Base-by-base conservation (phyloP, 495 filamentous ascomycete species). In the Xylaria acuta region DNA sequence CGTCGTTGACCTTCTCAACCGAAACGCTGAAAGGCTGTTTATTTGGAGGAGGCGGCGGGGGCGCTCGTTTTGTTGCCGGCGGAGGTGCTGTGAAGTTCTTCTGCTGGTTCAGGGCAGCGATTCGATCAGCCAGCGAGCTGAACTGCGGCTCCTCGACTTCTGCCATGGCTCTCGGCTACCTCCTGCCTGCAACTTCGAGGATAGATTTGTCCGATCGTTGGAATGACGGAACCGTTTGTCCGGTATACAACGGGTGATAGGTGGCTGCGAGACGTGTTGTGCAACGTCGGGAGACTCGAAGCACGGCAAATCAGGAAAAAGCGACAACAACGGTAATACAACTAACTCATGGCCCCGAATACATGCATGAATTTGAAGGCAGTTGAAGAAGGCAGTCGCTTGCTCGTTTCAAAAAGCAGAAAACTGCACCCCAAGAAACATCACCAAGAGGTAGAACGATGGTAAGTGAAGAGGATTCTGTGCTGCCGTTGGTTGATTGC, bases 131-230 rank as follows among this genome's bases (percentile, higher is more conserved):
- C n/a, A 89, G 83, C 25, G 86, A 82, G 59, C 78, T 86, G 74
- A 86, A 88, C 69, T 85, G 83, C 11, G 86, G 86, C 73, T 88
- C 86, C 66, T 88, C 86, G 54, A 82, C 80, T 64, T 89, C 86
- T 5, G 84, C 82, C 87, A 89, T 89, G 40, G 34, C 18, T 36
- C 32, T 43, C 22, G 22, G 8, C 12, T 32, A n/a, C 40, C 38
- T 30, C 18, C n/a, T 30, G 40, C 14, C 25, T 27, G 27, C 27
- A n/a, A 30, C 11, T 36, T 25, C 9, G 20, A 63, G 56, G 32
- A 34, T 11, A 9, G 14, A 32, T n/a, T 59, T 8, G 8, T 38
- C 11, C 16, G 18, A 36, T 43, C 7, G 5, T 43, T 14, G 12
- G 38, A 20, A 25, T 1, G 11, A 40, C 18, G 20, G n/a, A 40